Conservation (phyloP, 495 filamentous ascomycete genomes). For the Penicillium ochrochloron region DNA sequence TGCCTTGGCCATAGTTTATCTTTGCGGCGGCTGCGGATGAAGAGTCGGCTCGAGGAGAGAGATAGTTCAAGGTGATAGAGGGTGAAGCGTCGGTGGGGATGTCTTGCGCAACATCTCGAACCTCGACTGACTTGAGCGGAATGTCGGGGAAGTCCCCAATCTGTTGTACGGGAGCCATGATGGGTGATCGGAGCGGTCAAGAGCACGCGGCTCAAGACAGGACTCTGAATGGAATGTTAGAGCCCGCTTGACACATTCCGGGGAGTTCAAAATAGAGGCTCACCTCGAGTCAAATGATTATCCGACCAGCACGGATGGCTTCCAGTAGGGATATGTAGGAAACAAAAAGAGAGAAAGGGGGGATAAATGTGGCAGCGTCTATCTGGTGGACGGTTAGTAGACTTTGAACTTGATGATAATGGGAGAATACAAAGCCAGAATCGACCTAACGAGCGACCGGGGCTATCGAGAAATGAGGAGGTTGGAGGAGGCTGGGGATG, state of each 20-base stretch:
- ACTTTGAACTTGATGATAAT: conserved; percentile 4
- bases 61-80: conserved; percentile 19
- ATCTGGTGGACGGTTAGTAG: conserved; percentile 16
- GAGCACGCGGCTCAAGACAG: conserved; percentile 48
- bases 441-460: conserved; percentile 17
- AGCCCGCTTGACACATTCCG: conserved; percentile 13
- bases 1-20: conserved; percentile 53
- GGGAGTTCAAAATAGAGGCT: background rate
- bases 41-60: conserved; percentile 32
- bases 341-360: conserved; percentile 12
- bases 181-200: conserved; percentile 35
- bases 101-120: conserved; percentile 17
- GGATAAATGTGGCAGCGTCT: background rate
- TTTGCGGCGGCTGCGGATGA: conserved; percentile 26
- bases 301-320: conserved; percentile 15
- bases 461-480: conserved; percentile 42
- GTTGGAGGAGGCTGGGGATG: conserved; percentile 51
- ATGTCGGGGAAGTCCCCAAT: conserved; percentile 36
- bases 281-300: conserved; percentile 23
- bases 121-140: conserved; percentile 23
- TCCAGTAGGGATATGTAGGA: conserved; percentile 15
- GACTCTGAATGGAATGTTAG: conserved; percentile 28
- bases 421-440: conserved; percentile 23
- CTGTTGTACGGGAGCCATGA: conserved; percentile 41
- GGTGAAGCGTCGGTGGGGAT: conserved; percentile 5